Base-by-base conservation (phyloP, 106 monocot genomes). In the Dioscorea alata region DNA sequence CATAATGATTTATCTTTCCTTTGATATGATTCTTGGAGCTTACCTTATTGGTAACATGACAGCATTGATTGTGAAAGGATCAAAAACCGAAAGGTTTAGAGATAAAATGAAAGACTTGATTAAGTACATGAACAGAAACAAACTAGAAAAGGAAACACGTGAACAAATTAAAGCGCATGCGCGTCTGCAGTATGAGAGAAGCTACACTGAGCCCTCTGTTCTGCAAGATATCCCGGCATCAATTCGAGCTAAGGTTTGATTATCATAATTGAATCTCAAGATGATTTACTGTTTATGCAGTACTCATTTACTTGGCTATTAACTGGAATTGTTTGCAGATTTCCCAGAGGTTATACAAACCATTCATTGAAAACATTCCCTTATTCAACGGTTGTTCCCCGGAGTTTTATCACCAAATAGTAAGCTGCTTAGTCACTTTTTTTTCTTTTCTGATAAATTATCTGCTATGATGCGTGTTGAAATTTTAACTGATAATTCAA, bases 11-110 rank as follows among this genome's bases (percentile, higher is more conserved):
- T 95, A 73, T 84, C 82, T 91, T 60, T 95, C 94, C 49, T 95
- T 91, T 59, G 95, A 91, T 54, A 95, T 95, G 95, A 83, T 95
- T 84, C 76, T 95, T 15, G 88, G 95, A 50, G 95, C 95, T 69
- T 95, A 95, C 62, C 81, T 95, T 50, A 80, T 95, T 48, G 95
- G 95, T 54, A 96, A 91, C 67, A 91, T 91, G 95, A 96, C 95
- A 25, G 91, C 88, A 13, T 72, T 96, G 33, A 96, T 96, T 71
- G 95, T 96, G 4, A 96, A 91, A 80, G 95, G 95, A 75, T 96
- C 95, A 49, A 88, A 86, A 31, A 96, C 95, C 33, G 91, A 88
- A 79, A 83, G 73, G 57, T 96, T 82, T 49, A 88, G 95, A 70
- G 95, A 96, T 50, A 96, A 82, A 84, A 96, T 96, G 95, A 84